Conservation (phyloP, 139 green algal species). For the Spirogloea muscicola region DNA sequence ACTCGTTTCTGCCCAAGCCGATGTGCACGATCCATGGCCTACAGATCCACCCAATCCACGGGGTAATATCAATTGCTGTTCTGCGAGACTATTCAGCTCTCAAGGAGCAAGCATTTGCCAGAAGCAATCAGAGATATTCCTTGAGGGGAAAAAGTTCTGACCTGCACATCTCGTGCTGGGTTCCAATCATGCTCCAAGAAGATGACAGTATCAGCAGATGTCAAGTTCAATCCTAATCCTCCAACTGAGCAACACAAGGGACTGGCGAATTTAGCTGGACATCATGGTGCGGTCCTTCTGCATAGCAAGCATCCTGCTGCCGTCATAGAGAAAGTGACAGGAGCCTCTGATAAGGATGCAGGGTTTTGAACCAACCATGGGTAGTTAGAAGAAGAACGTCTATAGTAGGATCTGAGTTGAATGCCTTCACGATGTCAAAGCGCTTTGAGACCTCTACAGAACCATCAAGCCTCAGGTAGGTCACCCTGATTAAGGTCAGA, state of each 20-base stretch:
- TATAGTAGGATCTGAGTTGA: conserved; percentile 97
- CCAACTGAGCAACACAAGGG: not conserved
- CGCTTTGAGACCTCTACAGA: conserved; percentile 65
- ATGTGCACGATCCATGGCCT: conserved; percentile 90
- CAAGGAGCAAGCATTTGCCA: too few species aligned
- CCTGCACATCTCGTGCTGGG: not conserved
- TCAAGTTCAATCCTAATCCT: not conserved
- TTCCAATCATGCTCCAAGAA: not conserved
- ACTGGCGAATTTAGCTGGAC: too few species aligned
- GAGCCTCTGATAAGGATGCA: not conserved
- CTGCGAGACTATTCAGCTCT: too few species aligned
- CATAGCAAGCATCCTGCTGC: too few species aligned
- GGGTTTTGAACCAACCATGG: conserved; percentile 51
- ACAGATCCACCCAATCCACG: too few species aligned
- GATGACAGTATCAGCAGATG: not conserved
- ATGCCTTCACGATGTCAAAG: conserved; percentile 77
- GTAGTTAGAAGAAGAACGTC: conserved; percentile 94
- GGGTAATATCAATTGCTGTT: too few species aligned
- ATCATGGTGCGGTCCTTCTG: too few species aligned
- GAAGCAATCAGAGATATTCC: too few species aligned
- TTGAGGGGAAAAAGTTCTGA: too few species aligned
- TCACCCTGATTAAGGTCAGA: too few species aligned
- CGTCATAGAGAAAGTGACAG: not conserved
- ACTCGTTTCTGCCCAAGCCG: conserved; percentile 86
- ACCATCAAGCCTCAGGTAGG: conserved; percentile 86